phyloP scores from a whole-genome alignment of 2,329 filamentous ascomycete species.

The Clarireedia monteithiana region DNA sequence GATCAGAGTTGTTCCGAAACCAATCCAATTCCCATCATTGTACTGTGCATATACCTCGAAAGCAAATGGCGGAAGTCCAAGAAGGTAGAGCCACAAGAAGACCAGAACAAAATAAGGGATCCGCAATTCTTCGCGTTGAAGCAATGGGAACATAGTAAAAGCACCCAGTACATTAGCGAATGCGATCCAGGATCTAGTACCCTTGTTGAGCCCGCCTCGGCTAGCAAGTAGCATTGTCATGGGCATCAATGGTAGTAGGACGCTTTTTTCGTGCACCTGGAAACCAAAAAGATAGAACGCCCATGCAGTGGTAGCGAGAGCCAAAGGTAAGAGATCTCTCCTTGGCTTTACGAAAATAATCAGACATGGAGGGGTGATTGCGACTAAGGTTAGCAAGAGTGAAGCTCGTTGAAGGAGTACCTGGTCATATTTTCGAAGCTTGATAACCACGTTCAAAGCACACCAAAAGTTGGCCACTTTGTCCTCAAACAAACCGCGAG shows the following conservation, averaged over 20 bases:
- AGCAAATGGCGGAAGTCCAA: slow-evolving; percentile 76
- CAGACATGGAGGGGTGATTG: slow-evolving; percentile 72
- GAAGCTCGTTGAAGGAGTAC: slow-evolving; percentile 69
- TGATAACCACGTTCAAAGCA: slow-evolving; percentile 79
- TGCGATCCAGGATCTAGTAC: slow-evolving; percentile 83
- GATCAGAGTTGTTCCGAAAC: slow-evolving; percentile 55
- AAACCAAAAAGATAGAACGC: slow-evolving; percentile 97
- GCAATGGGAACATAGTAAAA: slow-evolving; percentile 91
- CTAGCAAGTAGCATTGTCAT: slow-evolving; percentile 84
- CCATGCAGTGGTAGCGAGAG: slow-evolving; percentile 81
- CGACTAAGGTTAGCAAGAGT: slow-evolving; percentile 62
- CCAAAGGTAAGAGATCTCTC: slow-evolving; percentile 69
- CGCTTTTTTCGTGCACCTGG: slow-evolving; percentile 97
- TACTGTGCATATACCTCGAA: slow-evolving; percentile 59
- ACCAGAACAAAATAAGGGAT: slow-evolving; percentile 82
- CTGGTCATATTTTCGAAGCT: slow-evolving; percentile 68
- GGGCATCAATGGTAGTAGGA: slow-evolving; percentile 82
- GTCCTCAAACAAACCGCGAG: slow-evolving; percentile 93
- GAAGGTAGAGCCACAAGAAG: slow-evolving; percentile 81
- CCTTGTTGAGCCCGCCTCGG: slow-evolving; percentile 67
- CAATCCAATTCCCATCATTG: slow-evolving; percentile 37
- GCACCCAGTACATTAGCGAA: slow-evolving; percentile 84
- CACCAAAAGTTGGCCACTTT: slow-evolving; percentile 99
- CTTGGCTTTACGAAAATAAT: slow-evolving; percentile 73
- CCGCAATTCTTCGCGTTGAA: slow-evolving; percentile 74